Conservation (phyloP, 345 rosid genomes). For the Firmiana major region DNA sequence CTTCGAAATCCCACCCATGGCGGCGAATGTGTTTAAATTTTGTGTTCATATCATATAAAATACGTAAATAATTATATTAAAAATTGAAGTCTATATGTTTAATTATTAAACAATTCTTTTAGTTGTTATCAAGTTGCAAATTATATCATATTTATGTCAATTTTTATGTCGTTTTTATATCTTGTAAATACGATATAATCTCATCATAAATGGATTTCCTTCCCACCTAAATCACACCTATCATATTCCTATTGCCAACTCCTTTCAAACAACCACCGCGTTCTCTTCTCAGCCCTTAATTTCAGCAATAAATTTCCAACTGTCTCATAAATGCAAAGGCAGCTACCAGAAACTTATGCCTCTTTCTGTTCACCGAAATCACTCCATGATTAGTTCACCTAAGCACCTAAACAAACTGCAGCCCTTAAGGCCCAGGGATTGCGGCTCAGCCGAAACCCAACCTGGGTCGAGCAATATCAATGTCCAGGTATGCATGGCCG, state of each 20-base stretch:
- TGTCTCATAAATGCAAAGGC: not conserved
- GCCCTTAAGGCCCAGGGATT: not conserved
- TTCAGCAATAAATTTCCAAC: constrained; percentile 28
- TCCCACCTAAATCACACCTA: constrained; percentile 15
- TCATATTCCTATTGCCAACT: not conserved
- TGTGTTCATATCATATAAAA: no score
- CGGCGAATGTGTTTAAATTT: no score
- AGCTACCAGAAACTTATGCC: not conserved
- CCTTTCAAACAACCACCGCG: not conserved
- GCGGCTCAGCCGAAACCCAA: not conserved
- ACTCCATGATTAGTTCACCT: constrained; percentile 9
- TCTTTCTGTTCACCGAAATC: constrained; percentile 8
- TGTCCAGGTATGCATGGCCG: not conserved
- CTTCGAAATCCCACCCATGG: no score
- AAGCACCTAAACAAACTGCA: not conserved
- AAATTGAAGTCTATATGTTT: no score
- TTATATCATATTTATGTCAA: no score
- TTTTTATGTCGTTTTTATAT: no score
- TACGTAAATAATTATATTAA: no score
- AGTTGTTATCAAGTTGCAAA: no score
- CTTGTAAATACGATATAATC: no score
- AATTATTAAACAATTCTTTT: no score
- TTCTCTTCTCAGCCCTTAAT: not conserved
- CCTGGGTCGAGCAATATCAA: not conserved
- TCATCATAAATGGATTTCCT: no score